Percentiles rank a stretch among this genome's conserved stretches.
phyloP scores from a whole-genome alignment of 1,284 basidiomycete genomes.

The Tremellales sp. region DNA sequence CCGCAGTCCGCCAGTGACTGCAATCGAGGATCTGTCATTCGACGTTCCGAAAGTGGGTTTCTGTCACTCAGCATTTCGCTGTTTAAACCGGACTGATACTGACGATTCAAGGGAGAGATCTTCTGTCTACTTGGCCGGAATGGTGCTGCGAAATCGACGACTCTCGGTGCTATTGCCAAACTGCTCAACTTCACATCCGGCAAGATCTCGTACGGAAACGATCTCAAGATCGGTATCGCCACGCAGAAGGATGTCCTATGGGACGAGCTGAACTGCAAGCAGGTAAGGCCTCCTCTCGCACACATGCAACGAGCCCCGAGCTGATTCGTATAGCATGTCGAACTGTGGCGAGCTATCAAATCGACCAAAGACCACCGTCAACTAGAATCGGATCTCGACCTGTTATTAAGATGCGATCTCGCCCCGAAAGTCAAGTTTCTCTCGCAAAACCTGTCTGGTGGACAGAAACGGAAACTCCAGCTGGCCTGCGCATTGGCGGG shows the following conservation, averaged over 20 bases:
- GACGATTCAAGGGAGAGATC: constrained; percentile 55
- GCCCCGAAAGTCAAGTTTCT: constrained; percentile 63
- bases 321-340: constrained; percentile 56
- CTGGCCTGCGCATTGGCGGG: constrained; percentile 71
- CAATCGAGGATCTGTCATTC: constrained; percentile 61
- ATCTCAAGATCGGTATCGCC: constrained; percentile 60
- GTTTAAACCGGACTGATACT: neutral
- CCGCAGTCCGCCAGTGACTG: constrained; percentile 53
- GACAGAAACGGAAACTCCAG: constrained; percentile 76
- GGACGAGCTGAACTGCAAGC: constrained; percentile 65
- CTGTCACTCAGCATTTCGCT: neutral
- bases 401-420: constrained; percentile 67
- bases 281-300: constrained; percentile 11
- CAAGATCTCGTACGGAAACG: constrained; percentile 56
- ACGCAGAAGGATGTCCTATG: constrained; percentile 80
- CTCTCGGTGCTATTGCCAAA: constrained; percentile 63
- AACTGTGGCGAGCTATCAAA: constrained; percentile 70
- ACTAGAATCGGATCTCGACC: constrained; percentile 53
- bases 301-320: neutral
- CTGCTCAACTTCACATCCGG: constrained; percentile 60
- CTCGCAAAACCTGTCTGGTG: constrained; percentile 65
- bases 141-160: constrained; percentile 75
- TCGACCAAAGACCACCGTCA: constrained; percentile 52
- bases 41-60: constrained; percentile 56
- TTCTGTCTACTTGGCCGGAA: constrained; percentile 63